Evolutionary conservation across 106 monocot genomes (phyloP).

Genomic region (Platanthera zijinensis): DNA sequence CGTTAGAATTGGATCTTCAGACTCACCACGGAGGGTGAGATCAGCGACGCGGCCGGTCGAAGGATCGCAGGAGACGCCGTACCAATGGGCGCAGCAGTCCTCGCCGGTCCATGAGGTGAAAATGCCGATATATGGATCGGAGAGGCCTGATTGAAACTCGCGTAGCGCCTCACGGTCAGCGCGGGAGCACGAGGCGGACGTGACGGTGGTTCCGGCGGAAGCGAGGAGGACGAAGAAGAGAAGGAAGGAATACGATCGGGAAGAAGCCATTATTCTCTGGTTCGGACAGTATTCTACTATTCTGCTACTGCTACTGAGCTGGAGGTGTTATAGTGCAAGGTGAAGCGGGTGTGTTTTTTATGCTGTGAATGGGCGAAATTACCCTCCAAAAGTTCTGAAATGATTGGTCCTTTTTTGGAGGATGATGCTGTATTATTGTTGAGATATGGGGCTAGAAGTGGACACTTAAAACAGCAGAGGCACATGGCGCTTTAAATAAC

Average conservation of each 20-base stretch:
- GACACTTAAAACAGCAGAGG: too few relatives aligned
- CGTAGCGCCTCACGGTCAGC: slow-evolving; percentile 38
- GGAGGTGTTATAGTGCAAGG: background rate
- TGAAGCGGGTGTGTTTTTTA: background rate
- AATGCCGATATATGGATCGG: slow-evolving; percentile 42
- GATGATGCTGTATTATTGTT: too few relatives aligned
- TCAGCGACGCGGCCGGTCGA: slow-evolving; percentile 42
- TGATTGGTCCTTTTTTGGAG: background rate
- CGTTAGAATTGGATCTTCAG: slow-evolving; percentile 37
- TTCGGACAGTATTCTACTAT: background rate
- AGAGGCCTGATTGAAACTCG: slow-evolving; percentile 32
- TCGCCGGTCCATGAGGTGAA: slow-evolving; percentile 48
- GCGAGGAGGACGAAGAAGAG: slow-evolving; percentile 17
- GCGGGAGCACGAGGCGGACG: slow-evolving; percentile 16
- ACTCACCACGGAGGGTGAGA: slow-evolving; percentile 41
- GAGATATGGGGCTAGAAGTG: background rate
- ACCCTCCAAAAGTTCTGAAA: background rate
- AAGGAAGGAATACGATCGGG: background rate
- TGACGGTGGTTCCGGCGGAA: background rate
- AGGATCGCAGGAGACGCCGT: slow-evolving; percentile 76
- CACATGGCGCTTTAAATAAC: too few relatives aligned
- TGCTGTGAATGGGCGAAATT: background rate
- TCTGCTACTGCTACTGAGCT: background rate
- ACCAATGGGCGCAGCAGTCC: slow-evolving; percentile 73
- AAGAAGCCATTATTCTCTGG: background rate